Evolutionary conservation across 1,284 basidiomycete species (phyloP).

Genomic region (Ceratobasidium sp.): DNA sequence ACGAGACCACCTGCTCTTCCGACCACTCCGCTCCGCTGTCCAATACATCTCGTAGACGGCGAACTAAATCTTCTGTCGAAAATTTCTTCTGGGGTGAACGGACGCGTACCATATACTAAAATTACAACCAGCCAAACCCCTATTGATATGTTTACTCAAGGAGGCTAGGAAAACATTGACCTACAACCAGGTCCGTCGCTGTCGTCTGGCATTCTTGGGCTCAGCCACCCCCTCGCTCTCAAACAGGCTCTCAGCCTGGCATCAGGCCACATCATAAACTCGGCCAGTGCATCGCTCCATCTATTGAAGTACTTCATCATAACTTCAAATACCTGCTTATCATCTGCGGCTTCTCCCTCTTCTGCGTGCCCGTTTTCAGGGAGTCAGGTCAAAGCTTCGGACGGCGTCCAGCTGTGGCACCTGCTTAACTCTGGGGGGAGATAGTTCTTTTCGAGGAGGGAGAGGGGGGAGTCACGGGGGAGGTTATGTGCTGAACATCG

Average conservation of each 20-base stretch:
- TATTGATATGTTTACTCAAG: neutral
- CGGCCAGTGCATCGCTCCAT: neutral
- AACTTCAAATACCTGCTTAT: constrained; percentile 1
- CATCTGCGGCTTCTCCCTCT: neutral
- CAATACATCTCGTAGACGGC: constrained; percentile 12
- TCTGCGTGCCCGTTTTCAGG: constrained; percentile 24
- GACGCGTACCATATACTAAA: constrained; percentile 24
- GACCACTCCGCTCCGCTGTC: constrained; percentile 25
- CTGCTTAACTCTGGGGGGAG: constrained; percentile 13
- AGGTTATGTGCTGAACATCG: constrained; percentile 3
- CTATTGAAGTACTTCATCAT: constrained; percentile 26
- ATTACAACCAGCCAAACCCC: neutral
- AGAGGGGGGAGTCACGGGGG: neutral
- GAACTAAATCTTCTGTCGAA: constrained; percentile 3
- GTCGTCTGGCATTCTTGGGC: constrained; percentile 15
- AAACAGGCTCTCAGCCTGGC: constrained; percentile 1
- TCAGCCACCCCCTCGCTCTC: constrained; percentile 20
- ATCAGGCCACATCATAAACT: constrained; percentile 26
- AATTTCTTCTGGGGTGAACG: constrained; percentile 12
- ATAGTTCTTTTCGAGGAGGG: neutral
- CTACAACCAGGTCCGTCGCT: constrained; percentile 10
- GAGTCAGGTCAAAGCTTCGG: constrained; percentile 1
- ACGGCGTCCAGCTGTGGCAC: constrained; percentile 25
- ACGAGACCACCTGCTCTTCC: constrained; percentile 24
- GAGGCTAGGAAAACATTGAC: neutral